Evolutionary conservation across 495 filamentous ascomycete species (phyloP).

Genomic region (Tetracladium setigerum): DNA sequence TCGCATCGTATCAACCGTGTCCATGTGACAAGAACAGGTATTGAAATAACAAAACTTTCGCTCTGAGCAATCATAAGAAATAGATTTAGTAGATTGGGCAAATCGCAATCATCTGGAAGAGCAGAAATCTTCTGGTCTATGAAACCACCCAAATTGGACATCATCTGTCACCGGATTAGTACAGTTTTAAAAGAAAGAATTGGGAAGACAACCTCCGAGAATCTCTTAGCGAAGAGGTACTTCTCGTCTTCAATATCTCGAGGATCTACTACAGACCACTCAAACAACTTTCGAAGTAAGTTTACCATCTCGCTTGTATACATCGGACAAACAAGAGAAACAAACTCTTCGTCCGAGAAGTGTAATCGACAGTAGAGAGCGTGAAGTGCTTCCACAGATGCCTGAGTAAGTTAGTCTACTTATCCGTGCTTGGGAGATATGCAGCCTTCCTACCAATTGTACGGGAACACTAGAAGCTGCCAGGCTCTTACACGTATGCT

Average conservation of each 20-base stretch:
- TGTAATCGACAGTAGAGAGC: conserved; percentile 67
- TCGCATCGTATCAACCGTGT: conserved; percentile 66
- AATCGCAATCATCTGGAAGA: conserved; percentile 52
- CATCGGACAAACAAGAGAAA: conserved; percentile 70
- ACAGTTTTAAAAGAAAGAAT: neutral
- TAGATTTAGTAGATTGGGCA: conserved; percentile 72
- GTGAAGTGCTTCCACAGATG: conserved; percentile 76
- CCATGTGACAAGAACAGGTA: conserved; percentile 87
- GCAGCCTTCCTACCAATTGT: conserved; percentile 51
- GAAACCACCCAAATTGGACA: conserved; percentile 76
- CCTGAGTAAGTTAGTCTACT: conserved; percentile 41
- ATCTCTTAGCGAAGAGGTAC: conserved; percentile 85
- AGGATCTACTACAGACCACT: conserved; percentile 75
- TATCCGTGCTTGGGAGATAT: neutral
- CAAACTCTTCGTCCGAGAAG: conserved; percentile 72
- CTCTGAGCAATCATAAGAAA: conserved; percentile 72
- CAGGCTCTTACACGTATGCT: conserved; percentile 66
- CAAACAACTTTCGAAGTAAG: conserved; percentile 67
- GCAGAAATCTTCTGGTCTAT: conserved; percentile 66
- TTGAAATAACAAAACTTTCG: conserved; percentile 84
- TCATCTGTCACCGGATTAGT: conserved; percentile 47
- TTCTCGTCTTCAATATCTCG: conserved; percentile 81
- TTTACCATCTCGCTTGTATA: conserved; percentile 61
- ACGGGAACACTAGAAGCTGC: conserved; percentile 64
- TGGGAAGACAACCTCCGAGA: conserved; percentile 63